Conservation (phyloP, 169 alveolate species). For the Pseudocohnilembus persalinus region DNA sequence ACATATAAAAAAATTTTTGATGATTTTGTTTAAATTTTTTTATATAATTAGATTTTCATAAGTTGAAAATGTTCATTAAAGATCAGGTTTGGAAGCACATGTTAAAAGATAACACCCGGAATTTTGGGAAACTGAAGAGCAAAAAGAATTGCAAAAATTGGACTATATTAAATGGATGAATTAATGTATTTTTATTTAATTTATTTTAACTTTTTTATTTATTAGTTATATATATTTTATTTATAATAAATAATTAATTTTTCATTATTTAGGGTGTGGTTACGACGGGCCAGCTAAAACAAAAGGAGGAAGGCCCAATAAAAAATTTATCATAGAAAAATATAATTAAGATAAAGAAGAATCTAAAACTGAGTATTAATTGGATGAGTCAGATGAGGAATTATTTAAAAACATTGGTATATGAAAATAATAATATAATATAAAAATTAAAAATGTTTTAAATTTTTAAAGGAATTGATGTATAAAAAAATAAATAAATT, state of each 20-base stretch:
- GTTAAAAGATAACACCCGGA: not conserved
- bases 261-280: not conserved
- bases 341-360: not conserved
- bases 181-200: not conserved
- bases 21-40: too few species aligned
- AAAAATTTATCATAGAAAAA: not conserved
- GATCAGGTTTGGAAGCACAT: not conserved
- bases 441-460: too few species aligned
- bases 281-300: not conserved
- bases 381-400: not conserved
- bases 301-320: not conserved
- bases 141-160: not conserved
- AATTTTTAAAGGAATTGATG: not conserved
- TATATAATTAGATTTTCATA: not conserved
- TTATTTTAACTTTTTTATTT: too few species aligned
- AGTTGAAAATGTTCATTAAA: not conserved
- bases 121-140: not conserved
- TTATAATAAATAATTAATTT: too few species aligned
- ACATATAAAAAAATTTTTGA: too few species aligned
- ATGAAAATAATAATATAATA: too few species aligned
- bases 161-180: not conserved
- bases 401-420: not conserved
- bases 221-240: too few species aligned
- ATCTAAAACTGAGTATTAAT: not conserved
- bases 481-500: too few species aligned